Base-by-base conservation (phyloP, 257 asterid species). In the Gentiana dahurica region DNA sequence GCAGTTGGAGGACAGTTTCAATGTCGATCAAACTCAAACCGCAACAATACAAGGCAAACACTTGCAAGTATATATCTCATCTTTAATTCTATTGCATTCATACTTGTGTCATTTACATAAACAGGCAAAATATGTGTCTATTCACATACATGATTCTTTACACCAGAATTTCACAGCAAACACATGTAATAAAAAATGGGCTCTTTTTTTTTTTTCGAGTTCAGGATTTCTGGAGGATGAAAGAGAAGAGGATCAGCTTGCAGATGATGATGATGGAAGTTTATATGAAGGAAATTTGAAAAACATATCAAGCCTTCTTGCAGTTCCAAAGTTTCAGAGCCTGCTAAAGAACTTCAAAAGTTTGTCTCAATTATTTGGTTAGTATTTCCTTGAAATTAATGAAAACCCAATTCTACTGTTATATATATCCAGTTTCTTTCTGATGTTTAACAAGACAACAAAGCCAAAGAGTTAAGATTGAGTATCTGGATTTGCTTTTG, bases 281-380 rank as follows among this genome's bases (percentile, higher is more conserved):
- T 49, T 67, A 53, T 55, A 65, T 2, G 79, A 72, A 15, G 84
- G 81, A 62, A 81, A 65, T 71, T 54, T 73, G 77, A 84, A 79
- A 78, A 80, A 69, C 59, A 51, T 68, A 37, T 24, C 10, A 60
- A 61, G 65, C 55, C 56, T 61, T 11, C 54, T 69, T 72, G 64
- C 86, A 56, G 75, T 72, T 63, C 87, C 79, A 4, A 82, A 57
- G 67, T 58, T 83, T 68, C 94, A 81, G 35, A 83, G 77, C 79
- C 64, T 81, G 65, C 68, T 79, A 61, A 85, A 79, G 74, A 85
- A 85, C 75, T 68, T 88, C 76, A 87, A 82, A 77, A 82, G 71
- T 71, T 62, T 87, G 36, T 79, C 97, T 59, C 85, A 78, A 43
- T 64, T 81, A 63, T 85, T 85, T 48, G 88, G 97, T 88, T 69